phyloP scores from a whole-genome alignment of 73 alveolate genomes.

The Tetrahymena elliotti region DNA sequence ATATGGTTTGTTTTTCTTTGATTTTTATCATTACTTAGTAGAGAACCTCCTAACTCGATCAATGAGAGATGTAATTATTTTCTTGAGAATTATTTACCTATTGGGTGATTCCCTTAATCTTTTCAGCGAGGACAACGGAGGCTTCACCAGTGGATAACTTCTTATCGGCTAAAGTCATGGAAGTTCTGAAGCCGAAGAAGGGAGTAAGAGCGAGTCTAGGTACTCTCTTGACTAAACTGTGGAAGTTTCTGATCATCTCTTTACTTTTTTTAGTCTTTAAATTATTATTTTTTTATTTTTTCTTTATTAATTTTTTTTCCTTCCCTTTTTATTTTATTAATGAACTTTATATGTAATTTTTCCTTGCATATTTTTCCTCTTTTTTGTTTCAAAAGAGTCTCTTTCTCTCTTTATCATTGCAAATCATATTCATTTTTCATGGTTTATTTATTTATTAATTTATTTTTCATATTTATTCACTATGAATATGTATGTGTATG shows the following conservation, averaged over 20 bases:
- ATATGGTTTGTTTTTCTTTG: background rate
- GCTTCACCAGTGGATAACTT: slow-evolving; percentile 44
- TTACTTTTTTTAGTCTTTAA: background rate
- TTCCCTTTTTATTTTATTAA: background rate
- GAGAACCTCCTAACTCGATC: background rate
- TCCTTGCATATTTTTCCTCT: background rate
- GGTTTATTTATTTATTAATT: background rate
- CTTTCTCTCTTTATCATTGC: background rate
- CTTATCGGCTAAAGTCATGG: background rate
- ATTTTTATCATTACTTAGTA: background rate
- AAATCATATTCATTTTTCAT: background rate
- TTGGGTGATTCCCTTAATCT: slow-evolving; percentile 36
- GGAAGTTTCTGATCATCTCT: slow-evolving; percentile 1
- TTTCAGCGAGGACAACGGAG: slow-evolving; percentile 38
- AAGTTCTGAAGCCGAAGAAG: slow-evolving; percentile 1
- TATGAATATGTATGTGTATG: background rate
- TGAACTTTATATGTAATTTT: background rate
- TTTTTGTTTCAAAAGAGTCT: background rate
- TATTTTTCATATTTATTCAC: background rate
- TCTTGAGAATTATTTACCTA: slow-evolving; percentile 9
- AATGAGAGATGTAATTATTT: background rate
- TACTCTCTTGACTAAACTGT: slow-evolving; percentile 1
- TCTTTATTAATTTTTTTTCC: background rate
- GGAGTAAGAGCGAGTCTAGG: background rate
- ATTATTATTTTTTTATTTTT: background rate